A percentile compares a stretch with the other conserved stretches of the same genome.
Evolutionary conservation across 768 basidiomycete genomes (phyloP).

Genomic region (Boletus vinaceobasis): DNA sequence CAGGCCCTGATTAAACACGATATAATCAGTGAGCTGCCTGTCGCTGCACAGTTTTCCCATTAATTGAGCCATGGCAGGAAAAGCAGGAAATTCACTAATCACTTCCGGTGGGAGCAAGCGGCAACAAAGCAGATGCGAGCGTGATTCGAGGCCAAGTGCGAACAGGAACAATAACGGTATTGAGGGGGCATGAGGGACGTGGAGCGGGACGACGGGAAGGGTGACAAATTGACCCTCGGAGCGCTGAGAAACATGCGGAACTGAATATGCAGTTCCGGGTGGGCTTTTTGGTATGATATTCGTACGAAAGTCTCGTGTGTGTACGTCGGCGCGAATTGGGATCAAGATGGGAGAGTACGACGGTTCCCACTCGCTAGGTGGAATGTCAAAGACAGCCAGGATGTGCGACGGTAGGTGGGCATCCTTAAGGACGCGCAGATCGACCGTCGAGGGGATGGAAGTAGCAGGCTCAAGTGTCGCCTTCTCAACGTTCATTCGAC

Average conservation of each 20-base stretch:
- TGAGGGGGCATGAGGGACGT: slow-evolving; percentile 52
- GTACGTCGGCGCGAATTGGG: slow-evolving; percentile 51
- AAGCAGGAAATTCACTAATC: slow-evolving; percentile 59
- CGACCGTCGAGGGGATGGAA: slow-evolving; percentile 41
- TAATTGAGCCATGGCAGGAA: slow-evolving; percentile 52
- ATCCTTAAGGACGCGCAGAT: slow-evolving; percentile 45
- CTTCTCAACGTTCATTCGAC: slow-evolving; percentile 34
- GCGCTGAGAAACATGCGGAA: slow-evolving; percentile 23
- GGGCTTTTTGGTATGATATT: slow-evolving; percentile 34
- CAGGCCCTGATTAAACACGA: slow-evolving; percentile 52
- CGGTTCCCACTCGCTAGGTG: slow-evolving; percentile 26
- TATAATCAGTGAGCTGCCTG: slow-evolving; percentile 30
- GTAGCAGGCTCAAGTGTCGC: slow-evolving; percentile 20
- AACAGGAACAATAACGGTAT: slow-evolving; percentile 58
- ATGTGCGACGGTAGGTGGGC: slow-evolving; percentile 55
- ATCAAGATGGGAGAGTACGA: slow-evolving; percentile 42
- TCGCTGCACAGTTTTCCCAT: slow-evolving; percentile 43
- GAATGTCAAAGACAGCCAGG: slow-evolving; percentile 43
- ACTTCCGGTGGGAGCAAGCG: slow-evolving; percentile 50
- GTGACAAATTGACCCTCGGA: slow-evolving; percentile 36
- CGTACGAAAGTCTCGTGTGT: slow-evolving; percentile 37
- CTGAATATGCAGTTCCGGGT: slow-evolving; percentile 34
- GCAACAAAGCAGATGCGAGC: slow-evolving; percentile 44
- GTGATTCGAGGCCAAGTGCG: slow-evolving; percentile 50
- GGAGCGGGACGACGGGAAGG: slow-evolving; percentile 47